Percentiles rank a stretch among this genome's conserved stretches.
phyloP scores from a whole-genome alignment of 345 rosid genomes.

The Arabidopsis thaliana region DNA sequence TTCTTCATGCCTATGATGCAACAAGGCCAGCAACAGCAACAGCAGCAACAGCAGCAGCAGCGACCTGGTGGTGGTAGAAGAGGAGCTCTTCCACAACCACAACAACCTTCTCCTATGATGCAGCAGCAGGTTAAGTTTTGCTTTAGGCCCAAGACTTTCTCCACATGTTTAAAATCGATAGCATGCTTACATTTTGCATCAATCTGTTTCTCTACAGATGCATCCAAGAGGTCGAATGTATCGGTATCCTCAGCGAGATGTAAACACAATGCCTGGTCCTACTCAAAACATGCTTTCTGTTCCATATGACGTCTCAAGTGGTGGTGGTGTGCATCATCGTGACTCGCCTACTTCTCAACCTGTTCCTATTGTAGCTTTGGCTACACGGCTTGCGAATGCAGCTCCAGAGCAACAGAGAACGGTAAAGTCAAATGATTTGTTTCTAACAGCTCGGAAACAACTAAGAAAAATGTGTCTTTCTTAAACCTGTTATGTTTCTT shows the following conservation, averaged over 20 bases:
- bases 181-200: constrained; percentile 15
- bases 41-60: constrained; percentile 80
- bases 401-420: constrained; percentile 87
- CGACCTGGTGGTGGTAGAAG: constrained; percentile 49
- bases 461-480: not conserved
- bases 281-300: constrained; percentile 69
- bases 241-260: constrained; percentile 73
- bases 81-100: constrained; percentile 57
- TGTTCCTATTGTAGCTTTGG: constrained; percentile 85
- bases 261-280: constrained; percentile 69
- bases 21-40: constrained; percentile 89
- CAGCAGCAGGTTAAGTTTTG: constrained; percentile 72
- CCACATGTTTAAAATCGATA: not conserved
- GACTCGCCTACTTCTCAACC: constrained; percentile 67
- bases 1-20: constrained; percentile 94
- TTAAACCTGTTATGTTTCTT: not conserved
- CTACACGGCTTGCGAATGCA: constrained; percentile 88
- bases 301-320: constrained; percentile 69
- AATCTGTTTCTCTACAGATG: constrained; percentile 51
- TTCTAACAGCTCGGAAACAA: not conserved
- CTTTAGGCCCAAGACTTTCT: constrained; percentile 6
- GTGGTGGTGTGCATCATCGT: constrained; percentile 60
- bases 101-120: constrained; percentile 57
- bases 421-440: constrained; percentile 46
- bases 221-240: constrained; percentile 79